Conservation (phyloP, 2,329 filamentous ascomycete genomes). For the Dothideomycetes sp. region DNA sequence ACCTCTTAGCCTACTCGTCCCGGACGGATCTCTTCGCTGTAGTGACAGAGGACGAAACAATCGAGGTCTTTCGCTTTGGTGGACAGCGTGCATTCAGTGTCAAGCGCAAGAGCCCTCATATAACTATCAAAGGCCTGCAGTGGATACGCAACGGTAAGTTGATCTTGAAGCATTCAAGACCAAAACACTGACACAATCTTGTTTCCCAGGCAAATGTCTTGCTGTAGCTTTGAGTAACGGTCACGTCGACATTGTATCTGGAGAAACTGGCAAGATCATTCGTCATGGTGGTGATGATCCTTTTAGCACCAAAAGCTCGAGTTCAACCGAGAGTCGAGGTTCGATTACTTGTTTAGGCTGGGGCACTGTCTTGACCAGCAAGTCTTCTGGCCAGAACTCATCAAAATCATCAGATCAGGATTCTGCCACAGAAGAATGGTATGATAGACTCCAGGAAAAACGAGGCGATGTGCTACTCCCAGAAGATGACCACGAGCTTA, state of each 20-base stretch:
- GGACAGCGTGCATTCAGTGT: constrained; percentile 59
- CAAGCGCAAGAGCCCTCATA: constrained; percentile 30
- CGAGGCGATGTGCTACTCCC: constrained; percentile 16
- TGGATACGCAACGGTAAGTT: constrained; percentile 39
- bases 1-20: constrained; percentile 66
- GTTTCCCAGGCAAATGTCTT: constrained; percentile 32
- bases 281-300: constrained; percentile 46
- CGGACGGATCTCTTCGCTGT: constrained; percentile 76
- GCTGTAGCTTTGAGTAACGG: constrained; percentile 80
- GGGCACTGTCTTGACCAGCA: constrained; percentile 7
- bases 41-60: constrained; percentile 56
- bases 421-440: constrained; percentile 21
- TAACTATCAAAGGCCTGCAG: constrained; percentile 29
- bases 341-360: constrained; percentile 13
- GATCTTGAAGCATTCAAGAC: too few relatives aligned
- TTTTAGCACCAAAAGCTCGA: constrained; percentile 5
- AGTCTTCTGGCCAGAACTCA: neutral
- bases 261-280: constrained; percentile 73
- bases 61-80: constrained; percentile 70
- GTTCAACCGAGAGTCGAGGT: neutral
- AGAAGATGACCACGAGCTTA: constrained; percentile 1
- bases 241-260: constrained; percentile 62
- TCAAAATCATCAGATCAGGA: neutral
- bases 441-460: constrained; percentile 2
- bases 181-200: neutral